Evolutionary conservation across 495 filamentous ascomycete species (phyloP).

Genomic region (Podospora pseudopauciseta): DNA sequence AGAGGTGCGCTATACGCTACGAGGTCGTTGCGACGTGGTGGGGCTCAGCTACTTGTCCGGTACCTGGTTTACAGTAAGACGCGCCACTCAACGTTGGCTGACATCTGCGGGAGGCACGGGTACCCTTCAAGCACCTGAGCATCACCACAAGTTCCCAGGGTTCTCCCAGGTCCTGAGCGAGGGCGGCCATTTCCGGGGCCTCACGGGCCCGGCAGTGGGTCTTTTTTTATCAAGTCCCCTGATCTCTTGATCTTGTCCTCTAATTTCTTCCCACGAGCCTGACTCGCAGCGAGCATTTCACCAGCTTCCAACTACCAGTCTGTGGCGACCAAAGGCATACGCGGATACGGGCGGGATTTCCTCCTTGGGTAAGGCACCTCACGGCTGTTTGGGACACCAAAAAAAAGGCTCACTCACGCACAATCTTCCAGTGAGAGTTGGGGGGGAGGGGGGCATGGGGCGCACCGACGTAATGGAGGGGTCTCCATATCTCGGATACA

Average conservation of each 20-base stretch:
- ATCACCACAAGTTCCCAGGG: not conserved
- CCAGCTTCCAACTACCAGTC: not conserved
- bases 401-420: not conserved
- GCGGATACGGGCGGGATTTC: not conserved
- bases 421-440: not conserved
- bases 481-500: not conserved
- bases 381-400: not conserved
- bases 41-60: constrained; percentile 25
- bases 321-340: not conserved
- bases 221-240: constrained; percentile 9
- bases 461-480: not conserved
- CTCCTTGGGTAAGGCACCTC: not conserved
- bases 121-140: constrained; percentile 7
- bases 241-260: constrained; percentile 16
- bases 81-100: constrained; percentile 18
- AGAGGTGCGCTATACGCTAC: not conserved
- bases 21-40: constrained; percentile 26
- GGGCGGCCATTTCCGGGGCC: constrained; percentile 20
- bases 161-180: constrained; percentile 7
- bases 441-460: too few relatives aligned
- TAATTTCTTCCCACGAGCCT: not conserved
- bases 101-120: constrained; percentile 21
- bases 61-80: constrained; percentile 16
- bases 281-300: not conserved
- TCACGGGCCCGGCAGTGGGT: not conserved